Base-by-base conservation (phyloP, 2,329 filamentous ascomycete species). In the Hymenoscyphus repandus region DNA sequence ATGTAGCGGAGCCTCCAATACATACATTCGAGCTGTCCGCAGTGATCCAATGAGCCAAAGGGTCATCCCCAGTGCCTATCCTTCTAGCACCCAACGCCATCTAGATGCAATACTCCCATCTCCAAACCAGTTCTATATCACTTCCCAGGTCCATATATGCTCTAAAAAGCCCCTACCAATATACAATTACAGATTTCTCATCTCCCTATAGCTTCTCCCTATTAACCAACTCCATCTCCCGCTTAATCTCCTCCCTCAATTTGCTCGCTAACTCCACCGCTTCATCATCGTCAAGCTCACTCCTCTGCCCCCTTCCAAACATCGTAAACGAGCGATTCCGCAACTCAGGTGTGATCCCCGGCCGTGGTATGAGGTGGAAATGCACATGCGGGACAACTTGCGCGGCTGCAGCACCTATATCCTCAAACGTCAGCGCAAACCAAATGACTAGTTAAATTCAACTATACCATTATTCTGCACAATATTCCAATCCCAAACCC, bases 341-440 rank as follows among this genome's bases (percentile, higher is more conserved):
- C 72, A 74, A 51, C 78, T 79, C 70, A 17, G 69, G 70, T 51
- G 72, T 71, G 33, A 74, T 67, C 49, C 86, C 82, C 0, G 91
- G 90, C 34, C 92, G 74, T 0, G 92, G 92, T 32, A 99, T 95
- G 47, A 97, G 79, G 62, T 99, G 93, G 67, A 95, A 97, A 69
- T 99, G 92, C 44, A 95, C 85, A 68, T 97, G 92, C 18, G 87
- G 86, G 1, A 97, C 90, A 13, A 96, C 90, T 71, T 97, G 92
- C 2, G 90, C 90, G 2, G 92, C 92, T 31, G 90, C 82, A 3
- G 84, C 84, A 13, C 92, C 81, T 82, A 32, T 4, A 32, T 31
- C 31, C 27, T 40, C 22, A 27, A 27, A 27, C n/a, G n/a, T n/a
- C n/a, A n/a, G n/a, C n/a, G n/a, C n/a, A n/a, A n/a, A n/a, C n/a